Conservation (phyloP, 306 rosid species). For the Gillenia trifoliata region DNA sequence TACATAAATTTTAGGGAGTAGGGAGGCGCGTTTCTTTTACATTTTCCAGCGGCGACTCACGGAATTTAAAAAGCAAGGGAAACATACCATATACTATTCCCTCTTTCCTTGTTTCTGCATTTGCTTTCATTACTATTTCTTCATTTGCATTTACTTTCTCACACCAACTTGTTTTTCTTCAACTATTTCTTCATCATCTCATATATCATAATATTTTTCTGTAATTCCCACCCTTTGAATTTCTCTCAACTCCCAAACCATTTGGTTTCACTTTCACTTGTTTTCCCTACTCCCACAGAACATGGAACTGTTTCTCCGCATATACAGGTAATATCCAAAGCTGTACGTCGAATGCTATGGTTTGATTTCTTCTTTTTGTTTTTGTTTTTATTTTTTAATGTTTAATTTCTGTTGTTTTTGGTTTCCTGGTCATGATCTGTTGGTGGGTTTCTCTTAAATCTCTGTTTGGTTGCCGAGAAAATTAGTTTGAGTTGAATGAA, state of each 20-base stretch:
- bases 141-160: not conserved
- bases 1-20: not conserved
- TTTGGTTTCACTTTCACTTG: constrained; percentile 2
- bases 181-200: not conserved
- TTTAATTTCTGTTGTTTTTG: constrained; percentile 19
- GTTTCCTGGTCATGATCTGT: constrained; percentile 14
- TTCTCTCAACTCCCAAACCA: constrained; percentile 6
- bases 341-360: not conserved
- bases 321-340: constrained; percentile 35
- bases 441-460: constrained; percentile 2
- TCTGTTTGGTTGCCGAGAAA: constrained; percentile 32
- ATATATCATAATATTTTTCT: constrained; percentile 8
- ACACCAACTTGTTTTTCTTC: not conserved
- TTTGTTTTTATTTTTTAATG: constrained; percentile 2
- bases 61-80: constrained; percentile 17
- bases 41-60: constrained; percentile 24
- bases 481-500: constrained; percentile 12
- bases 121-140: not conserved
- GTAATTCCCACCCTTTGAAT: constrained; percentile 20
- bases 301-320: constrained; percentile 22
- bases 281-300: constrained; percentile 10
- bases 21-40: constrained; percentile 8
- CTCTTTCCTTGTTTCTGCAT: not conserved
- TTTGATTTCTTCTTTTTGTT: constrained; percentile 22
- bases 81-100: not conserved